These are phyloP conservation scores for Aureobasidium vineae DNA, from an alignment of 2,329 filamentous ascomycete genomes.

Conservation along the genomic window DNA sequence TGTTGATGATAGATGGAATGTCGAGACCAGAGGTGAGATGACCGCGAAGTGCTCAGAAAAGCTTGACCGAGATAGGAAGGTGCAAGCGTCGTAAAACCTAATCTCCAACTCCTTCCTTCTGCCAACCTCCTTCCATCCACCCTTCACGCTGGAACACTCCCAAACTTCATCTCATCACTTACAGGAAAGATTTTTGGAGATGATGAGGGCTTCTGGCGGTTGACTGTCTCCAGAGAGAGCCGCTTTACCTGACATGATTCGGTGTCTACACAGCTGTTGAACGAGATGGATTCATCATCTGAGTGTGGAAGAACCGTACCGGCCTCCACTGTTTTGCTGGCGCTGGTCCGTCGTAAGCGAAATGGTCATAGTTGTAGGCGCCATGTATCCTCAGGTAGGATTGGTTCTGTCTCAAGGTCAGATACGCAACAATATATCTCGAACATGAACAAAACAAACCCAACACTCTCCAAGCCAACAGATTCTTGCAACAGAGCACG, in stretches of 20 bases:
- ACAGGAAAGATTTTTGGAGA: too few species aligned
- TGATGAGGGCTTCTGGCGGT: too few species aligned
- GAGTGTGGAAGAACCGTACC: too few species aligned
- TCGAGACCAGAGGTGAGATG: neutral
- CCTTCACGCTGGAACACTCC: too few species aligned
- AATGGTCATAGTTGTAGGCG: neutral
- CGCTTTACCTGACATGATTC: too few species aligned
- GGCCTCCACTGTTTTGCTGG: neutral
- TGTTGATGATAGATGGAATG: neutral
- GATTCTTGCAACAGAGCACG: neutral
- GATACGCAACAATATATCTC: neutral
- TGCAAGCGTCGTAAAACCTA: neutral
- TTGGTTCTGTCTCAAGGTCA: neutral
- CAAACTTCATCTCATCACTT: neutral
- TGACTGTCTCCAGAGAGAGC: too few species aligned
- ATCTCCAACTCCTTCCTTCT: neutral
- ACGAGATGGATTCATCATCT: too few species aligned
- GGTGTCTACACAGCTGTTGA: too few species aligned
- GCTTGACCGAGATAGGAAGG: neutral
- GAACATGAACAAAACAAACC: neutral
- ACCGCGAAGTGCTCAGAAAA: neutral
- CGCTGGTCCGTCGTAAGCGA: neutral
- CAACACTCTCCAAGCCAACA: neutral
- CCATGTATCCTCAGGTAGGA: neutral
- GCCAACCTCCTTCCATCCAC: neutral